phyloP scores from a whole-genome alignment of 2,329 filamentous ascomycete genomes.

The Colletotrichum truncatum region DNA sequence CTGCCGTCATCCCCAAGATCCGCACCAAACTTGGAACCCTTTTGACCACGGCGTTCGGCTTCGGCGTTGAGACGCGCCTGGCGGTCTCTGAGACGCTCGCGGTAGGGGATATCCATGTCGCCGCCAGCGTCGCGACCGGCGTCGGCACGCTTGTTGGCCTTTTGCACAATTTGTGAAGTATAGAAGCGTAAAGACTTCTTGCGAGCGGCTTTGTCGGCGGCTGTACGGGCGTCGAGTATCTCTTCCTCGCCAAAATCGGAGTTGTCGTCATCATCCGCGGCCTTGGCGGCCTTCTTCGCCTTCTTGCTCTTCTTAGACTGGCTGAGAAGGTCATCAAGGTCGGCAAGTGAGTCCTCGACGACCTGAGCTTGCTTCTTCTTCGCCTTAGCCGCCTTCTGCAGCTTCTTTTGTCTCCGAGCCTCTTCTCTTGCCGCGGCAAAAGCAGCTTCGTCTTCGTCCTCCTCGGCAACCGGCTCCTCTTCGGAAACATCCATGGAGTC shows the following conservation, averaged over 20 bases:
- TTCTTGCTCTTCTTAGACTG: constrained; percentile 57
- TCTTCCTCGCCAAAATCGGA: constrained; percentile 97
- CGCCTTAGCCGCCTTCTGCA: constrained; percentile 49
- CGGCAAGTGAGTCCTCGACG: constrained; percentile 75
- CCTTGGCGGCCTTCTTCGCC: constrained; percentile 50
- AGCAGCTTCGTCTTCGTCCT: constrained; percentile 37
- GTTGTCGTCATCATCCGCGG: constrained; percentile 63
- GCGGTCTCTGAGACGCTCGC: constrained; percentile 87
- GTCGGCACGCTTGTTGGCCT: constrained; percentile 83
- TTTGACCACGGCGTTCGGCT: constrained; percentile 83
- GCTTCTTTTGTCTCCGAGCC: constrained; percentile 48
- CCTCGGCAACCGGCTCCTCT: constrained; percentile 36
- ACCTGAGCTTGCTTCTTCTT: constrained; percentile 63
- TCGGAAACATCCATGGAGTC: constrained; percentile 43
- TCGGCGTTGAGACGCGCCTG: constrained; percentile 88
- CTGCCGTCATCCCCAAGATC: constrained; percentile 68
- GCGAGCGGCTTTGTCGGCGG: constrained; percentile 86
- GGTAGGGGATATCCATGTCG: constrained; percentile 85
- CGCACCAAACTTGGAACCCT: constrained; percentile 68
- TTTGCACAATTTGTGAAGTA: constrained; percentile 96
- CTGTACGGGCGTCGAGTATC: constrained; percentile 77
- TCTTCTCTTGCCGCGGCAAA: constrained; percentile 39
- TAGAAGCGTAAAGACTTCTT: constrained; percentile 97
- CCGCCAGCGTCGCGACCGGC: constrained; percentile 80
- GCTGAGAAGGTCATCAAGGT: constrained; percentile 69